Evolutionary conservation across 495 filamentous ascomycete species (phyloP).

Genomic region (Cercophora newfieldiana): DNA sequence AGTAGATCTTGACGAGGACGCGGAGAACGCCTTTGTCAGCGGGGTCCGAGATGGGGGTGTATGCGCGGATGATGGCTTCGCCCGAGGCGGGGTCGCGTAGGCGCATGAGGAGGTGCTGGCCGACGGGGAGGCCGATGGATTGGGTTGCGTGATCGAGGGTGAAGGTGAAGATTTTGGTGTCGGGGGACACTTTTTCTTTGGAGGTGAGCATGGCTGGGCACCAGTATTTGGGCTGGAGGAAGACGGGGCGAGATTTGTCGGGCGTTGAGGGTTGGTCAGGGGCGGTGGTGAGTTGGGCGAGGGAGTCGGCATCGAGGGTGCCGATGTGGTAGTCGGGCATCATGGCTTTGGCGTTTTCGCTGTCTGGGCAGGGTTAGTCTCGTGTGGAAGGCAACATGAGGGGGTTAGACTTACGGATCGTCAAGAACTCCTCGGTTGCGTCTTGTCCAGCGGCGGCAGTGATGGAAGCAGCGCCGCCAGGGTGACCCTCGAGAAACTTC

Average conservation of each 20-base stretch:
- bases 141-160: conserved; percentile 72
- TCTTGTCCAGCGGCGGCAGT: conserved; percentile 80
- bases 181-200: conserved; percentile 70
- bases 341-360: conserved; percentile 91
- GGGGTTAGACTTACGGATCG: conserved; percentile 68
- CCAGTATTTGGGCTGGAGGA: conserved; percentile 75
- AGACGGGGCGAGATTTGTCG: conserved; percentile 50
- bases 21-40: conserved; percentile 62
- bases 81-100: conserved; percentile 66
- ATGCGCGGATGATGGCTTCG: conserved; percentile 78
- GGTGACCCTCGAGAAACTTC: conserved; percentile 78
- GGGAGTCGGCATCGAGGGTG: conserved; percentile 62
- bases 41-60: conserved; percentile 80
- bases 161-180: conserved; percentile 84
- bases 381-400: neutral
- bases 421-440: conserved; percentile 90
- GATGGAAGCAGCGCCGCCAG: conserved; percentile 88
- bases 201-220: conserved; percentile 62
- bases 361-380: conserved; percentile 57
- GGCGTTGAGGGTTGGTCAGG: conserved; percentile 6
- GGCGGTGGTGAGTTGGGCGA: conserved; percentile 45
- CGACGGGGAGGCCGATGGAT: conserved; percentile 75
- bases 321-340: conserved; percentile 89
- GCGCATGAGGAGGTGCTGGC: conserved; percentile 88
- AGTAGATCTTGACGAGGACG: conserved; percentile 86